Percentiles rank a stretch among this genome's conserved stretches.
These are phyloP conservation scores for Mrakia blollopis DNA, from an alignment of 768 basidiomycete species.

Conservation along the genomic window DNA sequence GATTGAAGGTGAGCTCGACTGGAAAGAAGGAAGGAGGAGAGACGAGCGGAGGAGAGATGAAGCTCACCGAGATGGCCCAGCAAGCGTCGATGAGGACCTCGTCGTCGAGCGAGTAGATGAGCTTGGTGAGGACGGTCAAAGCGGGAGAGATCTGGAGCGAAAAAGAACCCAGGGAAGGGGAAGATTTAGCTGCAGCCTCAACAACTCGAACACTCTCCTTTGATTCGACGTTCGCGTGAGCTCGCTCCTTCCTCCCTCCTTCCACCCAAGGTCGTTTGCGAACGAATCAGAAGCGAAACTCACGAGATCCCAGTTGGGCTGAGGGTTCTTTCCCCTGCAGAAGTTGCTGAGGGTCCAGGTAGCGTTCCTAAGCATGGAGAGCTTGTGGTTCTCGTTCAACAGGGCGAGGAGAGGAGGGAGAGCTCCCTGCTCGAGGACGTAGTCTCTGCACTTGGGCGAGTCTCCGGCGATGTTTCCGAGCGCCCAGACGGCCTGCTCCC, in stretches of 20 bases:
- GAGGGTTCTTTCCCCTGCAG: conserved; percentile 94
- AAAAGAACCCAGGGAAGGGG: not conserved
- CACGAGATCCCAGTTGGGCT: conserved; percentile 96
- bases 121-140: conserved; percentile 89
- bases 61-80: conserved; percentile 83
- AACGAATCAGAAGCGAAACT: conserved; percentile 39
- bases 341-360: conserved; percentile 99
- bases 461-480: conserved; percentile 99
- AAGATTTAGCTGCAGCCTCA: not conserved
- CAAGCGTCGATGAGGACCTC: conserved; percentile 99
- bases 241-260: not conserved
- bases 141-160: conserved; percentile 82
- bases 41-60: not conserved
- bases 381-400: conserved; percentile 93
- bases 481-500: conserved; percentile 99
- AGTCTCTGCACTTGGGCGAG: conserved; percentile 94
- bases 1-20: not conserved
- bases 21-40: not conserved
- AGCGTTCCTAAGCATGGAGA: conserved; percentile 93
- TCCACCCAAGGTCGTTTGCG: not conserved
- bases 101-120: conserved; percentile 98
- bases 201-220: not conserved
- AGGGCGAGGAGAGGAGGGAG: conserved; percentile 78
- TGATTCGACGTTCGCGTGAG: not conserved
- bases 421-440: conserved; percentile 88